Base-by-base conservation (phyloP, 139 green algal species). In the Chlamydomonas asymmetrica region DNA sequence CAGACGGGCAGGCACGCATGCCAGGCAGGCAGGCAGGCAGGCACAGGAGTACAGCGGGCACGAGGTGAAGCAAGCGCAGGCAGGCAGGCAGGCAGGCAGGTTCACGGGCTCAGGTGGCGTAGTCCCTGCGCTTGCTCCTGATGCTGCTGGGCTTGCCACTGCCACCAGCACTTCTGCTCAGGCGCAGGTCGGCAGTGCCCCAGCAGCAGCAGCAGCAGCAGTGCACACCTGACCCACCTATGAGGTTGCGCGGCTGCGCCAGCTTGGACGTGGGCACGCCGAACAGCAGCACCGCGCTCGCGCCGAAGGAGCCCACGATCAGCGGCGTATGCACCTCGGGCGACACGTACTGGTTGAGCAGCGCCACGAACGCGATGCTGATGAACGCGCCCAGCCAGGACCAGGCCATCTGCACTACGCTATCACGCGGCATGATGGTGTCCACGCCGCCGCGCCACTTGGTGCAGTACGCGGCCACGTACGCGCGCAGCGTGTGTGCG, bases 251-350 rank as follows among this genome's bases (percentile, higher is more conserved):
- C 4, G 83, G 83, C 76, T 86, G 80, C 1, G 66, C 66, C 38
- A 88, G 69, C 64, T 86, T 86, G 34, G 64, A 75, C 1, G 66
- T 61, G 0, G 61, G 66, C 69, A 76, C 80, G 3, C 79, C 80
- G 39, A 84, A 88, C 35, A 88, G 29, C 41, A 88, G 80, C 76
- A 88, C 83, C 27, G 83, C 83, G 20, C 43, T 79, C 27, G 83
- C 83, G 1, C 83, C 83, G 70, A 88, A 88, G 1, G 73, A 81
- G 0, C 73, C 76, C 10, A 87, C 56, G 57, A 88, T 73, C 34
- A 88, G 40, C 20, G 59, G 66, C 48, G 81, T 59, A 57, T 64
- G 59, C 3, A 84, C 27, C 27, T 56, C 38, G 23, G 57, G 74
- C 29, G 59, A 60, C 5, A 77, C 43, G 43, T 70, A 79, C 1